Conservation (phyloP, 306 rosid species). For the Lablab purpureus region DNA sequence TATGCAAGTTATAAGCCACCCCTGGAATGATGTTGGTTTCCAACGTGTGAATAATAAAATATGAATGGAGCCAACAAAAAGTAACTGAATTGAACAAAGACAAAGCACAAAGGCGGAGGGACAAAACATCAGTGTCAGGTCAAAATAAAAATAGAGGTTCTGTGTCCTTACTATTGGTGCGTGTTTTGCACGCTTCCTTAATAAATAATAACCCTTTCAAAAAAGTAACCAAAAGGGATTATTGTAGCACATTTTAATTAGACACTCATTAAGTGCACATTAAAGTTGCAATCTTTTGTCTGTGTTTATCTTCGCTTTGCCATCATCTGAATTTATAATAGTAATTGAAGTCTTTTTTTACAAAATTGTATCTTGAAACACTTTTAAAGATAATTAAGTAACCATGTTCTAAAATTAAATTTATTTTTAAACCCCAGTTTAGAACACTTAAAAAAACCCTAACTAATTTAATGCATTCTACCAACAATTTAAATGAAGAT, state of each 20-base stretch:
- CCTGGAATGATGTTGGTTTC: not conserved
- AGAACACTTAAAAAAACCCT: too few relatives aligned
- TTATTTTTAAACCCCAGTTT: too few relatives aligned
- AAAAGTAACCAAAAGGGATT: not conserved
- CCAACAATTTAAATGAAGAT: not conserved
- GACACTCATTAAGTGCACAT: too few relatives aligned
- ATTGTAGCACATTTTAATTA: not conserved
- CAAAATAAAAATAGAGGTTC: constrained; percentile 29
- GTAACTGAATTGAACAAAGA: not conserved
- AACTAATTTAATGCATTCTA: too few relatives aligned
- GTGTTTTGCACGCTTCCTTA: constrained; percentile 50
- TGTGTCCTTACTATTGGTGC: constrained; percentile 50
- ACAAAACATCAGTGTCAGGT: constrained; percentile 55
- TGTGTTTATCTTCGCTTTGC: too few relatives aligned
- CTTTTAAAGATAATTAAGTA: too few relatives aligned
- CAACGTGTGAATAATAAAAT: constrained; percentile 9
- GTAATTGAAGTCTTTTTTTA: too few relatives aligned
- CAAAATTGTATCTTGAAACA: not conserved
- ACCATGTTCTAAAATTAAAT: too few relatives aligned
- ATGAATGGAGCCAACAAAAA: constrained; percentile 22
- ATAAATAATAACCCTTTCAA: not conserved
- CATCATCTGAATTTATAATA: too few relatives aligned
- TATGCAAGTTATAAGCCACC: too few relatives aligned
- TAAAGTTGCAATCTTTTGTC: too few relatives aligned
- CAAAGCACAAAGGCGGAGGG: constrained; percentile 39